Conservation (phyloP, 1,284 basidiomycete species). For the Laetiporus sulphureus region DNA sequence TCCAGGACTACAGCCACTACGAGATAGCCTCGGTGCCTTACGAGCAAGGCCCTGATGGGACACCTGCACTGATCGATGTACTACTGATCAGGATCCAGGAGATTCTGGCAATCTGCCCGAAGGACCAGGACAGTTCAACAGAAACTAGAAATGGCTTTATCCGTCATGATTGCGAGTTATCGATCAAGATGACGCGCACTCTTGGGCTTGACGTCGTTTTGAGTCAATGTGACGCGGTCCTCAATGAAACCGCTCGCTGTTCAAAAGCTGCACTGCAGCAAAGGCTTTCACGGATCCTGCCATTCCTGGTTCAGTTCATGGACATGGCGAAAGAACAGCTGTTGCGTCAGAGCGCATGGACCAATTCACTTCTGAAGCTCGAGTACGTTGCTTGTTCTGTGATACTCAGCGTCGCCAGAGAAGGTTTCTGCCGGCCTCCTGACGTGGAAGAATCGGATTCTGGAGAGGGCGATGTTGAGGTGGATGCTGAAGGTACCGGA, state of each 20-base stretch:
- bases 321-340: slow-evolving; percentile 50
- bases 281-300: slow-evolving; percentile 40
- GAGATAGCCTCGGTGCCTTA: too few relatives aligned
- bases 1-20: slow-evolving; percentile 34
- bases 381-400: slow-evolving; percentile 73
- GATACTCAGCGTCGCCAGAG: slow-evolving; percentile 67
- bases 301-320: slow-evolving; percentile 62
- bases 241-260: slow-evolving; percentile 27
- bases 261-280: slow-evolving; percentile 21
- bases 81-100: slow-evolving; percentile 37
- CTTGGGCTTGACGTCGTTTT: slow-evolving; percentile 30
- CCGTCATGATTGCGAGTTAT: slow-evolving; percentile 19
- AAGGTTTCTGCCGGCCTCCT: slow-evolving; percentile 91
- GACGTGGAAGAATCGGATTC: slow-evolving; percentile 50
- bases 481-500: slow-evolving; percentile 78
- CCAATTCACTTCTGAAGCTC: slow-evolving; percentile 82
- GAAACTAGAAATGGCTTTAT: slow-evolving; percentile 24
- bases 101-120: slow-evolving; percentile 14
- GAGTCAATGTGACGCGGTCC: slow-evolving; percentile 28
- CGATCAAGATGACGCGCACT: slow-evolving; percentile 18
- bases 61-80: slow-evolving; percentile 49
- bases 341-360: slow-evolving; percentile 52
- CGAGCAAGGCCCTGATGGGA: too few relatives aligned
- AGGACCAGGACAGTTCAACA: slow-evolving; percentile 8
- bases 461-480: slow-evolving; percentile 42